Conservation (phyloP, 805 yeast species). For the Ogataea ganodermae region DNA sequence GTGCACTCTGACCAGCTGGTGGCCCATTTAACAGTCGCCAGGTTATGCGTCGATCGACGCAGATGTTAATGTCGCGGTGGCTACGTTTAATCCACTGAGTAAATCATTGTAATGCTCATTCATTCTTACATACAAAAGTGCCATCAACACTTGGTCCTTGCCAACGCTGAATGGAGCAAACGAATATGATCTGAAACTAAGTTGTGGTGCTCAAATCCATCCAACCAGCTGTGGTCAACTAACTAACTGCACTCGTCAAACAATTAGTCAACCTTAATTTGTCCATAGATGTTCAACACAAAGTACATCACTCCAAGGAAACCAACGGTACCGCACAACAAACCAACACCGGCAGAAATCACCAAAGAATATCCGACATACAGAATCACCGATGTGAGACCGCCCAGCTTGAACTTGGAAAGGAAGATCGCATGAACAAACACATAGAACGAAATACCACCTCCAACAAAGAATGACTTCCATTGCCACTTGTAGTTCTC, state of each 20-base stretch:
- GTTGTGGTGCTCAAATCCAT: too few relatives aligned
- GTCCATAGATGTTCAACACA: slow-evolving; percentile 75
- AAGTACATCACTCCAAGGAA: slow-evolving; percentile 73
- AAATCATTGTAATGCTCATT: too few relatives aligned
- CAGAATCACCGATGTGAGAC: slow-evolving; percentile 71
- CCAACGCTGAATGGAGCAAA: too few relatives aligned
- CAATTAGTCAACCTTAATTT: slow-evolving; percentile 77
- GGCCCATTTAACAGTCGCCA: too few relatives aligned
- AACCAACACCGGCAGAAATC: slow-evolving; percentile 68
- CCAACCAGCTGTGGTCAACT: too few relatives aligned
- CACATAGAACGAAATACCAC: slow-evolving; percentile 84
- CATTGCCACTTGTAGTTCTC: slow-evolving; percentile 98
- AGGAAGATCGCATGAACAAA: slow-evolving; percentile 80
- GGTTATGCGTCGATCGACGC: too few relatives aligned
- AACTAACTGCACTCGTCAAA: not conserved
- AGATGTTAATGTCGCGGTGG: too few relatives aligned
- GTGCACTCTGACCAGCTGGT: too few relatives aligned
- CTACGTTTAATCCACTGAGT: too few relatives aligned
- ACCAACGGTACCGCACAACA: slow-evolving; percentile 88
- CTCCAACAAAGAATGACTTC: slow-evolving; percentile 85
- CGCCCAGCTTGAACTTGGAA: slow-evolving; percentile 69
- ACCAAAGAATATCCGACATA: slow-evolving; percentile 82
- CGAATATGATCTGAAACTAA: too few relatives aligned
- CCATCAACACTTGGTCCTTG: too few relatives aligned
- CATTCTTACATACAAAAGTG: too few relatives aligned